Base-by-base conservation (phyloP, 805 yeast species). In the Metschnikowia orientalis region DNA sequence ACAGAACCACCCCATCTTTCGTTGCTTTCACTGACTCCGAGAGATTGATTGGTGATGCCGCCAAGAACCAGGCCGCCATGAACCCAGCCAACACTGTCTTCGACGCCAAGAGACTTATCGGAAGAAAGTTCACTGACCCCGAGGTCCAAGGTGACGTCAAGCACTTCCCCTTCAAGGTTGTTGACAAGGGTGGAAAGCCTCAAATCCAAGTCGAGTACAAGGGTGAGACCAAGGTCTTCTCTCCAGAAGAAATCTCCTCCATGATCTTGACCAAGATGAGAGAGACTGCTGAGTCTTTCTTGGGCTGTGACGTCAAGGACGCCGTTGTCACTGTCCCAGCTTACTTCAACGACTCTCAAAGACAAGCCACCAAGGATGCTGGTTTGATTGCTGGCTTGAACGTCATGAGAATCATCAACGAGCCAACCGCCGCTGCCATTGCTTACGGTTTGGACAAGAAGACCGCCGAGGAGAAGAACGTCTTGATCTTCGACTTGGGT, bases 241-340 rank as follows among this genome's bases (percentile, higher is more conserved):
- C 58, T 28, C 59, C 59, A 20, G 56, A 54, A 43, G 58, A 54
- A 35, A 48, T 54, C 52, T 53, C 59, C 23, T 53, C 59, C 15
- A 53, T 54, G 58, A 44, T 54, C 41, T 53, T 54, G 57, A 36
- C 48, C 47, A 54, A 54, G 57, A 54, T 54, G 59, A 54, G 47
- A 50, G 59, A 54, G 48, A 79, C 75, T 61, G 86, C 87, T 55
- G 86, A 79, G 71, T 80, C 83, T 45, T 76, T 75, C 71, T 73
- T 79, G 53, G 87, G 84, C 56, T 69, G 73, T 61, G 69, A 67
- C 53, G 85, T 79, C 40, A 80, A 89, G 32, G 88, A 85, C 52
- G 95, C 95, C 19, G 95, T 85, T 45, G 92, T 85, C 46, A 86
- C 95, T 25, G 95, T 85, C 38, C 95, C 95, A 48, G 95, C 95